Conservation (phyloP, 805 yeast species). For the Clavispora carvajalis region DNA sequence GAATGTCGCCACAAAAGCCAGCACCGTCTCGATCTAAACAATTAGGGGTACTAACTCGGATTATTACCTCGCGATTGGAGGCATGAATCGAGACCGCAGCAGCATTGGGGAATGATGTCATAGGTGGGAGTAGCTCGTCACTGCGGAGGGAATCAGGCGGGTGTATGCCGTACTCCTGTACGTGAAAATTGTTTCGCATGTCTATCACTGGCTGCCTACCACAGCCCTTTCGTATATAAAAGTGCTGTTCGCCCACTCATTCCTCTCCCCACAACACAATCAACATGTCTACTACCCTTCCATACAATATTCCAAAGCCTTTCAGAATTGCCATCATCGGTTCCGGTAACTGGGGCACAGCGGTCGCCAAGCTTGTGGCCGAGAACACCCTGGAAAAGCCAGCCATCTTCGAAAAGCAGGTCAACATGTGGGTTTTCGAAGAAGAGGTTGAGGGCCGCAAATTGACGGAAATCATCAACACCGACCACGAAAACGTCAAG, state of each 20-base stretch:
- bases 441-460: constrained; percentile 37
- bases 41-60: background rate
- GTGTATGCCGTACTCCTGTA: background rate
- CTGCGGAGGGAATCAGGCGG: background rate
- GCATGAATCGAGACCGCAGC: background rate
- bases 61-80: too few relatives aligned
- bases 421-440: constrained; percentile 44
- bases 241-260: background rate
- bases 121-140: background rate
- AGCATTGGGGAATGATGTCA: background rate
- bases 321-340: constrained; percentile 40
- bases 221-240: background rate
- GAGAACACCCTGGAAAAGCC: constrained; percentile 39
- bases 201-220: background rate
- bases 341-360: constrained; percentile 46
- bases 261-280: background rate
- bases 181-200: background rate
- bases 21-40: too few relatives aligned
- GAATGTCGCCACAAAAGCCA: too few relatives aligned
- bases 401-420: constrained; percentile 31
- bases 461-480: constrained; percentile 40
- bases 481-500: constrained; percentile 40
- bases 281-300: constrained; percentile 19
- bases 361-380: constrained; percentile 41
- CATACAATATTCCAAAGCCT: constrained; percentile 28